Conservation (phyloP, 306 rosid species). For the Malus sieversii region DNA sequence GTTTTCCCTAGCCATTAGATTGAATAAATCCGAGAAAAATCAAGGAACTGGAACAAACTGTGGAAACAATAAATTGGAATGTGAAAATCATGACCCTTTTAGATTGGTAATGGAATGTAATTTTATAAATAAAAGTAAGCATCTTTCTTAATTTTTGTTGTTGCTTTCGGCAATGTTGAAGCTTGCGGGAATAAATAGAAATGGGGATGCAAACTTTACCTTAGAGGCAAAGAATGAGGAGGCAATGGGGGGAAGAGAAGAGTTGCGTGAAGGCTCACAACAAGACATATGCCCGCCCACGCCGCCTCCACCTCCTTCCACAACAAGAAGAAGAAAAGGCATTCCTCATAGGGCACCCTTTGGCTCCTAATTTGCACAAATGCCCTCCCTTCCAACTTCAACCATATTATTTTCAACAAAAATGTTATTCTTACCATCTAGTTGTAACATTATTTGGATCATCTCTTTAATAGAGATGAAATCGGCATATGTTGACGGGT, state of each 20-base stretch:
- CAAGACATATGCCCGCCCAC: slow-evolving; percentile 66
- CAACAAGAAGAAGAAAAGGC: slow-evolving; percentile 91
- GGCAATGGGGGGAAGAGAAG: slow-evolving; percentile 32
- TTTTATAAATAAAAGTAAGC: neutral
- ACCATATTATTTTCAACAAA: neutral
- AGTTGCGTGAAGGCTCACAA: slow-evolving; percentile 74
- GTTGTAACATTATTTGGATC: too few species aligned
- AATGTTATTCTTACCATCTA: too few species aligned
- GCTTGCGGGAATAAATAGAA: slow-evolving; percentile 77
- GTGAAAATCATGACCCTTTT: neutral
- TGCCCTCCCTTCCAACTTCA: neutral
- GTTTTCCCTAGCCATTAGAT: too few species aligned
- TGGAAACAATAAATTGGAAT: too few species aligned
- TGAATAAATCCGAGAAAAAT: neutral
- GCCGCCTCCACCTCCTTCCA: slow-evolving; percentile 73
- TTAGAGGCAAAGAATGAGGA: slow-evolving; percentile 48
- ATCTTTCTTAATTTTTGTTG: neutral
- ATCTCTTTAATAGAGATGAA: too few species aligned
- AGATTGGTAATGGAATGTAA: neutral
- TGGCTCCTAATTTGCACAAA: slow-evolving; percentile 37
- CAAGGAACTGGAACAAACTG: neutral
- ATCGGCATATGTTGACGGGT: too few species aligned
- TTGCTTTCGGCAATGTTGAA: slow-evolving; percentile 20
- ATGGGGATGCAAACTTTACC: slow-evolving; percentile 67
- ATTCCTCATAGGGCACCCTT: slow-evolving; percentile 95